Conservation (phyloP, 768 basidiomycete species). For the Melanogaster broomeanus region DNA sequence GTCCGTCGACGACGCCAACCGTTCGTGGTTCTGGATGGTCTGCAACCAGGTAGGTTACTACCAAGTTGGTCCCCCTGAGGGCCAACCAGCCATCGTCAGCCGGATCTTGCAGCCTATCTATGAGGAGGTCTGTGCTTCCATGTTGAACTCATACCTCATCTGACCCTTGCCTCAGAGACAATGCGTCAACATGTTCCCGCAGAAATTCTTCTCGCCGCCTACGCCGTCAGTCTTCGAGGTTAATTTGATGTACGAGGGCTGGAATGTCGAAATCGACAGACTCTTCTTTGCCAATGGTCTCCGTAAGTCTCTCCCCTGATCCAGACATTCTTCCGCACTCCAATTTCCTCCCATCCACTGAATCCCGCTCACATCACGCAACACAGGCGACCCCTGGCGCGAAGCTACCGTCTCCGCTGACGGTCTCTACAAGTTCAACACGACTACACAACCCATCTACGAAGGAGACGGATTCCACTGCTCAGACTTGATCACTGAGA, state of each 20-base stretch:
- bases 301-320: constrained; percentile 42
- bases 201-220: constrained; percentile 51
- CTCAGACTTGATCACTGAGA: constrained; percentile 51
- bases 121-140: constrained; percentile 19
- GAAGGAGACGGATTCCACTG: constrained; percentile 67
- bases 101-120: constrained; percentile 34
- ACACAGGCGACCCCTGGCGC: constrained; percentile 72
- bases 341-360: too few species aligned
- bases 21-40: constrained; percentile 76
- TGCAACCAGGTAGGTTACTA: constrained; percentile 70
- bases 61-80: constrained; percentile 39
- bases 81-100: constrained; percentile 36
- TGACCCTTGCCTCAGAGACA: constrained; percentile 47
- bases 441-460: constrained; percentile 54
- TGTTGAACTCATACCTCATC: background rate
- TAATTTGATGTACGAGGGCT: constrained; percentile 57
- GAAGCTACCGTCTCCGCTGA: constrained; percentile 68
- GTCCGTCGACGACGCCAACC: constrained; percentile 50
- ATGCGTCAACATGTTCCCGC: constrained; percentile 69
- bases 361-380: background rate
- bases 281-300: constrained; percentile 72
- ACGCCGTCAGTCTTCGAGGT: constrained; percentile 44
- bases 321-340: background rate
- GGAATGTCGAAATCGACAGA: constrained; percentile 56
- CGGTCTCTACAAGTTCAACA: constrained; percentile 45